Evolutionary conservation across 2,329 filamentous ascomycete species (phyloP).

Genomic region (Beauveria medogensis): DNA sequence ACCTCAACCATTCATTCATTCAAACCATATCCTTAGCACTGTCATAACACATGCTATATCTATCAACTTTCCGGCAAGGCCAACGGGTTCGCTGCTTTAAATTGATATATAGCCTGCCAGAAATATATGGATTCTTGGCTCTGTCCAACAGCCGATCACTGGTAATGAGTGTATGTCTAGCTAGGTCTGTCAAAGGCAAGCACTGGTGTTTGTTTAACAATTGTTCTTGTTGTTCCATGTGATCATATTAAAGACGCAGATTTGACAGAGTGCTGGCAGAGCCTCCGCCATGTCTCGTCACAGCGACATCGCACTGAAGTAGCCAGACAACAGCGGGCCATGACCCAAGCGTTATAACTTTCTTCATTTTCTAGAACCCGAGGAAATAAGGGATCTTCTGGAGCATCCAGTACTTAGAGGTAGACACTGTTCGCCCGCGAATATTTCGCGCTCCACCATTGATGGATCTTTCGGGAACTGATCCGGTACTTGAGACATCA

Average conservation of each 20-base stretch:
- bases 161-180: neutral
- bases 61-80: too few relatives aligned
- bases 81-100: neutral
- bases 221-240: neutral
- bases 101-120: neutral
- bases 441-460: neutral
- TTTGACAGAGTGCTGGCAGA: neutral
- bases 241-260: neutral
- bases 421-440: neutral
- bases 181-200: neutral
- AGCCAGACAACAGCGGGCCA: neutral
- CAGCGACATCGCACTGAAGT: neutral
- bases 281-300: neutral
- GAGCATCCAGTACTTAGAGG: too few relatives aligned
- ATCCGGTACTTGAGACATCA: neutral
- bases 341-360: neutral
- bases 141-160: neutral
- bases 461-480: neutral
- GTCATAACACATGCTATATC: neutral
- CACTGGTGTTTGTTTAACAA: too few relatives aligned
- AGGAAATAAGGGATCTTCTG: too few relatives aligned
- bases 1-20: neutral
- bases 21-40: neutral
- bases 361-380: too few relatives aligned
- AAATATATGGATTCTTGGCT: neutral